phyloP scores from a whole-genome alignment of 345 rosid genomes.

The Aquilaria sinensis region DNA sequence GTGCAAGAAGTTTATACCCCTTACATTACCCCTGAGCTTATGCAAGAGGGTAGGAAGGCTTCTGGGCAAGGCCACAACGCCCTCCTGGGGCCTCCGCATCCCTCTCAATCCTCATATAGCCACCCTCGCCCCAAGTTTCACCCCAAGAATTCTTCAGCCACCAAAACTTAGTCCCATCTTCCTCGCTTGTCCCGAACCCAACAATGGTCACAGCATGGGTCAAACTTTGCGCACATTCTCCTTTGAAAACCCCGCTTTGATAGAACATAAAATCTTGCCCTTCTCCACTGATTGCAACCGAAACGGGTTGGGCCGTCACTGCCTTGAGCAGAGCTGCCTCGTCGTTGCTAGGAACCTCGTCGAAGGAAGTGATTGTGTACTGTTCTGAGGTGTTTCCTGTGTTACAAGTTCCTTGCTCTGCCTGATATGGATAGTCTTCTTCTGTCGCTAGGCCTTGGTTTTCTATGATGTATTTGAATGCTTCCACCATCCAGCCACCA shows the following conservation, averaged over 20 bases:
- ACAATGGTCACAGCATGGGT: slow-evolving; percentile 46
- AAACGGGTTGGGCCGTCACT: slow-evolving; percentile 53
- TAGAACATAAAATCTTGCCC: slow-evolving; percentile 41
- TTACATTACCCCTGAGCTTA: slow-evolving; percentile 5
- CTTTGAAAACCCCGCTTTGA: slow-evolving; percentile 38
- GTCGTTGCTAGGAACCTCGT: slow-evolving; percentile 37
- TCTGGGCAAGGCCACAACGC: slow-evolving; percentile 56
- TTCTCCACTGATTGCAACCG: slow-evolving; percentile 40
- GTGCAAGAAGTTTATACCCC: too few relatives aligned
- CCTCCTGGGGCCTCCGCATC: slow-evolving; percentile 27
- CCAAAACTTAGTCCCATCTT: slow-evolving; percentile 41
- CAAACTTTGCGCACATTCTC: slow-evolving; percentile 28
- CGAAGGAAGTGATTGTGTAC: slow-evolving; percentile 33
- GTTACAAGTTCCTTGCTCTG: slow-evolving; percentile 28
- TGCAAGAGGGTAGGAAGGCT: slow-evolving; percentile 41
- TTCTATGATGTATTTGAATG: slow-evolving; percentile 37
- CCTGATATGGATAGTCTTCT: slow-evolving; percentile 40
- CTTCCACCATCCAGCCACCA: slow-evolving; percentile 51
- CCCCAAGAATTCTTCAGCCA: slow-evolving; percentile 67
- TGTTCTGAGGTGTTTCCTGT: slow-evolving; percentile 6
- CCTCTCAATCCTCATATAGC: slow-evolving; percentile 48
- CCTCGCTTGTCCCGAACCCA: slow-evolving; percentile 34
- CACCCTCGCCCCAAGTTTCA: slow-evolving; percentile 49
- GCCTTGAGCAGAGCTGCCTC: slow-evolving; percentile 51
- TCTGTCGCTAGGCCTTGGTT: slow-evolving; percentile 44